phyloP scores from a whole-genome alignment of 495 filamentous ascomycete species.

The Trichoderma erinaceum region DNA sequence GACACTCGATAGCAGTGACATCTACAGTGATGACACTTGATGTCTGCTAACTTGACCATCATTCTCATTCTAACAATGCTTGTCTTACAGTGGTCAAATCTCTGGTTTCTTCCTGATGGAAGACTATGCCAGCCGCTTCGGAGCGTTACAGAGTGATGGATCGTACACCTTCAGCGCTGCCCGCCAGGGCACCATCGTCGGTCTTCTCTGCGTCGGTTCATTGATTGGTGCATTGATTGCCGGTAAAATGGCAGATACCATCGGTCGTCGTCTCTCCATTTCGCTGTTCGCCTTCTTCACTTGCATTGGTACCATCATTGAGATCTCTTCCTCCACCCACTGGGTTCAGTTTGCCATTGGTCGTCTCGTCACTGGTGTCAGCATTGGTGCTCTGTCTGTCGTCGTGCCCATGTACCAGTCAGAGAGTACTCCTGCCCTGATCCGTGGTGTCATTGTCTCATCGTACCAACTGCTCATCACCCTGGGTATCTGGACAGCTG shows the following conservation, averaged over 20 bases:
- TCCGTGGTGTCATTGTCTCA: constrained; percentile 62
- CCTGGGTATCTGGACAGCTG: constrained; percentile 74
- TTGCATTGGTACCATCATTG: constrained; percentile 63
- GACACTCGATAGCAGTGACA: not conserved
- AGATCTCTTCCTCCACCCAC: constrained; percentile 46
- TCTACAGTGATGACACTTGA: not conserved
- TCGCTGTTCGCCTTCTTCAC: constrained; percentile 56
- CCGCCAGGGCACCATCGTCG: constrained; percentile 49
- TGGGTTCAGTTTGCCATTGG: constrained; percentile 52
- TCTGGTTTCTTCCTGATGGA: constrained; percentile 57
- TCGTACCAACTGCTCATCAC: constrained; percentile 86
- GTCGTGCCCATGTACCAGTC: constrained; percentile 69
- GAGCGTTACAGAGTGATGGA: constrained; percentile 24
- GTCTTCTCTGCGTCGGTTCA: constrained; percentile 59
- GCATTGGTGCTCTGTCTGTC: constrained; percentile 65
- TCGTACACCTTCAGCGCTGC: constrained; percentile 39
- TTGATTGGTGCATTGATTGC: constrained; percentile 62
- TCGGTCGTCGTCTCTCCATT: constrained; percentile 44
- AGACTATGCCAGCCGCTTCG: constrained; percentile 46
- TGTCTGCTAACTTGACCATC: too few species aligned
- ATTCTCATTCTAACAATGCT: constrained; percentile 6
- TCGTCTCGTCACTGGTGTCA: constrained; percentile 57
- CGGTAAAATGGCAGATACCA: constrained; percentile 47
- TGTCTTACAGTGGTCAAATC: constrained; percentile 32
- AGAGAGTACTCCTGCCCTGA: constrained; percentile 58